Conservation (phyloP, 2,329 filamentous ascomycete genomes). For the Acrodontium crateriforme region DNA sequence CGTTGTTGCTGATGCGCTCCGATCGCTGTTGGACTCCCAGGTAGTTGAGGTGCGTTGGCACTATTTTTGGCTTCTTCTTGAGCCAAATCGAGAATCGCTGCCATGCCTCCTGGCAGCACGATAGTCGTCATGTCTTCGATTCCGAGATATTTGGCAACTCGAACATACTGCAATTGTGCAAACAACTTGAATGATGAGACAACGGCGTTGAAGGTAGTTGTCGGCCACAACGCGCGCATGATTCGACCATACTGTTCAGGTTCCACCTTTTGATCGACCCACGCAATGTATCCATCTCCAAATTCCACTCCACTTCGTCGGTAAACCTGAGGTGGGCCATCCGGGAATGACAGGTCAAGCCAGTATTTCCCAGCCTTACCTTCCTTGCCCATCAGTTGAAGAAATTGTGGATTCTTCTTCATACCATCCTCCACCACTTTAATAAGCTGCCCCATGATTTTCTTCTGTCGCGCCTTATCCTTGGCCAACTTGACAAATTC, state of each 20-base stretch:
- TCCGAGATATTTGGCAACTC: conserved; percentile 24
- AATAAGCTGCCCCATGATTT: conserved; percentile 28
- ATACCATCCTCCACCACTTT: conserved; percentile 20
- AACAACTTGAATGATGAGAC: conserved; percentile 23
- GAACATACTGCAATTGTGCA: conserved; percentile 22
- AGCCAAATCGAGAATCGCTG: too few relatives aligned
- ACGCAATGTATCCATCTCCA: conserved; percentile 26
- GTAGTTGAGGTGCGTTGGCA: conserved; percentile 1
- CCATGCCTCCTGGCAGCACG: too few relatives aligned
- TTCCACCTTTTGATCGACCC: conserved; percentile 25
- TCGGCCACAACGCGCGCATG: conserved; percentile 24
- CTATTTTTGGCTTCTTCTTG: conserved; percentile 16
- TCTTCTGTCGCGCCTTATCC: conserved; percentile 27
- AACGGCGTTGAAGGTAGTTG: conserved; percentile 21
- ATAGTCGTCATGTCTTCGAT: conserved; percentile 19
- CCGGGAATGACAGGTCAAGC: conserved; percentile 36
- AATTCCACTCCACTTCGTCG: conserved; percentile 33
- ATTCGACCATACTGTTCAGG: conserved; percentile 28
- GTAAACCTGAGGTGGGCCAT: conserved; percentile 35
- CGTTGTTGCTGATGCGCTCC: neutral
- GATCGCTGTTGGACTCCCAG: neutral
- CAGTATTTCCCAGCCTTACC: conserved; percentile 28
- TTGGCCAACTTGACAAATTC: conserved; percentile 33
- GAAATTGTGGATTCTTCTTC: conserved; percentile 19
- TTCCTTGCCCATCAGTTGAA: conserved; percentile 25